Conservation (phyloP, 208 protist species). For the Crithidia thermophila region DNA sequence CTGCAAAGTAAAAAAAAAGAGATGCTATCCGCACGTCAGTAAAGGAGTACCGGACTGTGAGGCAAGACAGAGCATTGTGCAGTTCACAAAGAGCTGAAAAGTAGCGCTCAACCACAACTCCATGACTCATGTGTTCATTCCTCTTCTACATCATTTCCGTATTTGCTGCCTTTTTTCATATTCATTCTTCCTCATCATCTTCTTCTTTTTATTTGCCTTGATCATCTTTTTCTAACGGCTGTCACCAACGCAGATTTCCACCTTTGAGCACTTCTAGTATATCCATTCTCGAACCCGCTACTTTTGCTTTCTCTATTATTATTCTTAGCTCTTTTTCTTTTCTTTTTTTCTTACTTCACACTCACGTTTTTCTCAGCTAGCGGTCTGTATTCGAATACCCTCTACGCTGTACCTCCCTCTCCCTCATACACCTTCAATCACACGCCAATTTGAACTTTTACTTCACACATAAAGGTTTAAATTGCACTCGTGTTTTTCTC, state of each 20-base stretch:
- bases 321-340: not conserved
- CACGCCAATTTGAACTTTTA: not conserved
- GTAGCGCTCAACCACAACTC: too few species aligned
- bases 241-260: too few species aligned
- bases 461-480: not conserved
- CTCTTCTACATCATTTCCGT: too few species aligned
- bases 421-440: not conserved
- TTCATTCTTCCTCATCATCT: too few species aligned
- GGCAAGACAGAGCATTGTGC: too few species aligned
- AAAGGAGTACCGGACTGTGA: too few species aligned
- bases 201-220: not conserved
- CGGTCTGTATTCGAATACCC: not conserved
- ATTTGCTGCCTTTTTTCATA: too few species aligned
- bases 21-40: too few species aligned
- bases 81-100: too few species aligned
- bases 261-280: not conserved
- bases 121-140: too few species aligned
- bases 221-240: not conserved
- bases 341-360: slow-evolving; percentile 3
- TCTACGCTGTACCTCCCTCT: not conserved
- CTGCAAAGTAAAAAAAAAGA: too few species aligned
- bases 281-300: too few species aligned
- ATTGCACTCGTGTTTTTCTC: not conserved
- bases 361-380: not conserved
- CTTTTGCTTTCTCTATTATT: slow-evolving; percentile 3